These are phyloP conservation scores for Stevia rebaudiana DNA, from an alignment of 140 eudicot genomes.

Conservation along the genomic window DNA sequence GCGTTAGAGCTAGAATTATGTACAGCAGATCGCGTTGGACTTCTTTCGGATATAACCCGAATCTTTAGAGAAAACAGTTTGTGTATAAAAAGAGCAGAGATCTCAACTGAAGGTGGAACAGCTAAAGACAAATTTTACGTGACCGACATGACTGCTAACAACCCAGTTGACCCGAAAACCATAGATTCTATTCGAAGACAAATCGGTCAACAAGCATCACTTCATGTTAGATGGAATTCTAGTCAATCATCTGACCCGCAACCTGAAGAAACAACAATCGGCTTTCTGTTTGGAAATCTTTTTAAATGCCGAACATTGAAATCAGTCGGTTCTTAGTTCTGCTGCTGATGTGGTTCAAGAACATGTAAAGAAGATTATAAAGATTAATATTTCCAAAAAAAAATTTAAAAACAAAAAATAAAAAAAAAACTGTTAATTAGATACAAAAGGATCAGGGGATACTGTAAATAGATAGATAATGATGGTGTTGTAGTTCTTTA, in stretches of 20 bases:
- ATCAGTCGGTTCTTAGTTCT: conserved; percentile 30
- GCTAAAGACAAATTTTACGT: conserved; percentile 75
- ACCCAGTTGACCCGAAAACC: conserved; percentile 63
- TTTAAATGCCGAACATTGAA: conserved; percentile 47
- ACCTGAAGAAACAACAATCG: conserved; percentile 50
- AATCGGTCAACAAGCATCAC: conserved; percentile 46
- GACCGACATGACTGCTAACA: conserved; percentile 67
- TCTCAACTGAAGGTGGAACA: conserved; percentile 69
- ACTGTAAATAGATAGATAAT: conserved; percentile 17
- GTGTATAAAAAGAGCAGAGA: conserved; percentile 80
- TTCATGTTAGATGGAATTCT: conserved; percentile 56
- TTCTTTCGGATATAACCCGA: conserved; percentile 85
- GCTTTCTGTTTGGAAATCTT: conserved; percentile 63
- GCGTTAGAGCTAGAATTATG: conserved; percentile 69
- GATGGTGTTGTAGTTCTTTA: conserved; percentile 4
- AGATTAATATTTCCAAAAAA: conserved; percentile 14
- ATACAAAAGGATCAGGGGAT: conserved; percentile 19
- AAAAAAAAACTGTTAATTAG: background rate
- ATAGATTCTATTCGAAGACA: conserved; percentile 60
- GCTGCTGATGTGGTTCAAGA: background rate
- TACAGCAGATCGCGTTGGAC: conserved; percentile 78
- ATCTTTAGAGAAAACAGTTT: conserved; percentile 79
- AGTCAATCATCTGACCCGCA: conserved; percentile 34
- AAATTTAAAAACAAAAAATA: background rate
- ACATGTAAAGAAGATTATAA: background rate